A percentile compares a stretch with the other conserved stretches of the same genome.
Evolutionary conservation across 164 flowering plant species (phyloP).

Genomic region (Vitis vinifera): DNA sequence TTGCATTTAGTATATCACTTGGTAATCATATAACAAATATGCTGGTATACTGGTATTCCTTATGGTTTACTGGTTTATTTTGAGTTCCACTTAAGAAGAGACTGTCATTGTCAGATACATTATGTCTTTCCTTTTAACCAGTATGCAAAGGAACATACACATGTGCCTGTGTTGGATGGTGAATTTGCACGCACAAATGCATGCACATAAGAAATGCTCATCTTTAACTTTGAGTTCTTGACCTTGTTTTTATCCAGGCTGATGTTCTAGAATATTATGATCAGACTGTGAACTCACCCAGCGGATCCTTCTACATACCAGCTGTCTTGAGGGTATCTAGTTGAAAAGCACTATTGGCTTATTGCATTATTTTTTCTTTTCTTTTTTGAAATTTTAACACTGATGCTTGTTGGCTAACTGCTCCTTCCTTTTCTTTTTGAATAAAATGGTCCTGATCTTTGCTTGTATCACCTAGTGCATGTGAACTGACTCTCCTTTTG

Average conservation of each 20-base stretch:
- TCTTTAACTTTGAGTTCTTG: slow-evolving; percentile 12
- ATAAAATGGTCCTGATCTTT: background rate
- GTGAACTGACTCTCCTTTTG: slow-evolving; percentile 1
- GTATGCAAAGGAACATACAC: too few species aligned
- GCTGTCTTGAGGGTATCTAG: slow-evolving; percentile 89
- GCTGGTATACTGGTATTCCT: too few species aligned
- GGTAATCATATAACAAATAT: too few species aligned
- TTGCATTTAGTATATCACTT: too few species aligned
- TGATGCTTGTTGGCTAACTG: background rate
- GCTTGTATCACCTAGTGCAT: background rate
- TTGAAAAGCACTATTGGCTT: background rate
- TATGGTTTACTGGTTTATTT: too few species aligned
- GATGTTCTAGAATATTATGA: slow-evolving; percentile 97
- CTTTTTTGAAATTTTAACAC: background rate
- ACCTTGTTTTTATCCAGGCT: slow-evolving; percentile 57
- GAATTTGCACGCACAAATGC: background rate
- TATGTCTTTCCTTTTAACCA: too few species aligned
- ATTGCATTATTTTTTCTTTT: background rate
- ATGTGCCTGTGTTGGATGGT: too few species aligned
- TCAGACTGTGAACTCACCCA: slow-evolving; percentile 81
- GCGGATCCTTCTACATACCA: slow-evolving; percentile 88
- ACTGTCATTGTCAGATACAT: too few species aligned
- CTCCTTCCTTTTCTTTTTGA: background rate
- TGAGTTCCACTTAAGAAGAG: too few species aligned
- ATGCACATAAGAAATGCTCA: background rate